These are phyloP conservation scores for Debaryomyces udenii DNA, from an alignment of 1,139 yeast species.

Conservation along the genomic window DNA sequence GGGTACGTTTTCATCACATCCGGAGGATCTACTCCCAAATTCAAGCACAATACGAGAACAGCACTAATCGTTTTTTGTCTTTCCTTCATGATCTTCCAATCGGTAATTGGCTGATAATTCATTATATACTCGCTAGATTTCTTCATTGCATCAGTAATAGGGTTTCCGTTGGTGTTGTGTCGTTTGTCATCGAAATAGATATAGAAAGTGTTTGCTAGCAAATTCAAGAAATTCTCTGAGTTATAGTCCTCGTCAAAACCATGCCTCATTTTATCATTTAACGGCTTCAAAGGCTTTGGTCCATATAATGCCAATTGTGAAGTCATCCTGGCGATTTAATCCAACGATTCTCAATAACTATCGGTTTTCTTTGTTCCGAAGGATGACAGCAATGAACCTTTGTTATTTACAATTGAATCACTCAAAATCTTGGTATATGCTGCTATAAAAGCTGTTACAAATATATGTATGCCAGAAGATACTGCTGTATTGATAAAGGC, in stretches of 20 bases:
- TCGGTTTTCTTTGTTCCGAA: constrained; percentile 1
- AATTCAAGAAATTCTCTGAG: constrained; percentile 64
- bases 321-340: constrained; percentile 7
- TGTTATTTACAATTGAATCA: neutral
- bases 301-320: constrained; percentile 30
- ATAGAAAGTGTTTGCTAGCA: constrained; percentile 71
- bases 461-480: too few species aligned
- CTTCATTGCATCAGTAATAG: constrained; percentile 61
- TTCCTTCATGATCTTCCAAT: constrained; percentile 91
- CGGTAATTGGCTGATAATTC: constrained; percentile 71
- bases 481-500: too few species aligned
- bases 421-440: too few species aligned
- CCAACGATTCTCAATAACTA: neutral
- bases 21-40: constrained; percentile 97
- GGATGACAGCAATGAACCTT: neutral
- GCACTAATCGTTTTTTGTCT: constrained; percentile 95
- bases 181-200: constrained; percentile 88
- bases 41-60: constrained; percentile 85
- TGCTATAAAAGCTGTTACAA: too few species aligned
- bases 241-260: constrained; percentile 75
- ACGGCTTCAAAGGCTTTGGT: constrained; percentile 41
- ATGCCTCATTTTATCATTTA: constrained; percentile 67
- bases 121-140: constrained; percentile 43
- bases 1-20: constrained; percentile 94
- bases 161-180: constrained; percentile 88